Evolutionary conservation across 345 rosid species (phyloP).

Genomic region (Eucalyptus albens): DNA sequence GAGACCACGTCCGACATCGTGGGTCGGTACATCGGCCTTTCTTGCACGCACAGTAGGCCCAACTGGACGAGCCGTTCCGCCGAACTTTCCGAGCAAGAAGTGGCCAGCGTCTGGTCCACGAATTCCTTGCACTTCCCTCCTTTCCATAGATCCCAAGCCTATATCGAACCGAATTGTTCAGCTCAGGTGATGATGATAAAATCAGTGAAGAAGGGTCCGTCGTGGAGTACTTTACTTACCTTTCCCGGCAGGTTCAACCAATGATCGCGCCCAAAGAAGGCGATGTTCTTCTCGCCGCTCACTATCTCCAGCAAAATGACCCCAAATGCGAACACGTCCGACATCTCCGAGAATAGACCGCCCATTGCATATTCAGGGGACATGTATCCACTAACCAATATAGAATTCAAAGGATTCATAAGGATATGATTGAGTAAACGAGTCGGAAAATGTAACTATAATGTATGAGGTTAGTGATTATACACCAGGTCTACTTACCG

Average conservation of each 20-base stretch:
- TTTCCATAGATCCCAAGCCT: conserved; percentile 1
- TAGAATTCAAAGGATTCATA: background rate
- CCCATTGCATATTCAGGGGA: background rate
- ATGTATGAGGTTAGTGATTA: background rate
- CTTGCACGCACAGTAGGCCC: background rate
- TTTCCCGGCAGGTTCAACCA: background rate
- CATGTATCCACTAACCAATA: background rate
- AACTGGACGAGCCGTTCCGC: background rate
- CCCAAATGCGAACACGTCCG: background rate
- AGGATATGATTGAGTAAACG: background rate
- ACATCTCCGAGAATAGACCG: background rate
- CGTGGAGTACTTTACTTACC: background rate
- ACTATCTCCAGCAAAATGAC: background rate
- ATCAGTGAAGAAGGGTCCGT: background rate
- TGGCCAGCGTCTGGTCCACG: background rate
- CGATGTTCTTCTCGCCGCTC: background rate
- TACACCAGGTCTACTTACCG: background rate
- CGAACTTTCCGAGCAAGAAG: background rate
- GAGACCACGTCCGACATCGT: background rate
- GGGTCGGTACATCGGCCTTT: background rate
- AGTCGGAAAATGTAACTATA: background rate
- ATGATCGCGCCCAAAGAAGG: background rate
- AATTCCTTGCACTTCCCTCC: background rate
- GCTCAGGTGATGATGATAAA: background rate
- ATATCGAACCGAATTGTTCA: background rate